Percentiles rank a stretch among this genome's conserved stretches.
Conservation (phyloP, 2,329 filamentous ascomycete species). For the Colletotrichum sp. region DNA sequence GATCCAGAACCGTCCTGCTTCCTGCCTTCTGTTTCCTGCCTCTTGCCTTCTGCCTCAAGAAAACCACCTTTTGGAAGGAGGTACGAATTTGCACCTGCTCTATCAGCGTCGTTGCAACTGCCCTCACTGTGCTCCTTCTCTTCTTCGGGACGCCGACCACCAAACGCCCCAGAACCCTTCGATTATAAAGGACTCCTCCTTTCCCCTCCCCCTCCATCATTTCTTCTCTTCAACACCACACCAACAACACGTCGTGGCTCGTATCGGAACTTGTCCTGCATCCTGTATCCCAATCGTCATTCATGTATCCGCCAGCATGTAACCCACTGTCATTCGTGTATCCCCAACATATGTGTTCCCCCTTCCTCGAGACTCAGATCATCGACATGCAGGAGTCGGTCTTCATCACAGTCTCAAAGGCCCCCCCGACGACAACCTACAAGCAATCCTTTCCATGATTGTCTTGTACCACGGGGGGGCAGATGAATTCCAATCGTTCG, state of each 20-base stretch:
- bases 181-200: not conserved
- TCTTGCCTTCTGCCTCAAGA: not conserved
- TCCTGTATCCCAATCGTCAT: not conserved
- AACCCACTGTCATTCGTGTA: not conserved
- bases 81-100: not conserved
- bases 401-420: not conserved
- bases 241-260: not conserved
- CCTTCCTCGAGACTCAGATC: not conserved
- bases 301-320: not conserved
- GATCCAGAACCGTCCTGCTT: not conserved
- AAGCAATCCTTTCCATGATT: not conserved
- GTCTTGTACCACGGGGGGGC: not conserved
- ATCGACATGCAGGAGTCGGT: not conserved
- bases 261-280: not conserved
- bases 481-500: not conserved
- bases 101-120: not conserved
- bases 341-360: not conserved
- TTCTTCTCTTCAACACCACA: not conserved
- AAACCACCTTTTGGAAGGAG: not conserved
- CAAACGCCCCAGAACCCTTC: not conserved
- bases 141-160: not conserved
- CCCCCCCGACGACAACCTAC: not conserved
- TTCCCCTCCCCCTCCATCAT: rapidly evolving
- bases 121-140: not conserved
- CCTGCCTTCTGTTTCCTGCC: not conserved